phyloP scores from a whole-genome alignment of 75 land plant genomes.

The Pinus tabuliformis region DNA sequence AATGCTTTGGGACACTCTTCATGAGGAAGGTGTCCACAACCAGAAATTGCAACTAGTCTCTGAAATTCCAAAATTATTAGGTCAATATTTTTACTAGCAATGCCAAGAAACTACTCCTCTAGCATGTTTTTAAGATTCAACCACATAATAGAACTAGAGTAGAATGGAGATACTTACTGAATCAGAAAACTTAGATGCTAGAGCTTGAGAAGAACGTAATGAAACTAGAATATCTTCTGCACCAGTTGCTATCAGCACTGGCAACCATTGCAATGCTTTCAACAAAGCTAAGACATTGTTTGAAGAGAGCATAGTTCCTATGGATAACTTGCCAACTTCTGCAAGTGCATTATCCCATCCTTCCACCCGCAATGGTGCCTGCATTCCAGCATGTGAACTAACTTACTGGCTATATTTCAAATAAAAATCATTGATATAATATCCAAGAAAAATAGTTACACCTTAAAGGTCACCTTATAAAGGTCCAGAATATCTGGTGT shows the following conservation, averaged over 20 bases:
- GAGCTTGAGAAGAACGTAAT: conserved; percentile 24
- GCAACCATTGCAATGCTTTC: conserved; percentile 20
- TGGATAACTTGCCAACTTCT: conserved; percentile 31
- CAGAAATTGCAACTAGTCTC: conserved; percentile 38
- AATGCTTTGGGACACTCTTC: conserved; percentile 39
- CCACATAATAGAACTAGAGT: not conserved
- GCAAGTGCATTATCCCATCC: conserved; percentile 47
- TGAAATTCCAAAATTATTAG: conserved; percentile 6
- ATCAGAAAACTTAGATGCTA: conserved; percentile 35
- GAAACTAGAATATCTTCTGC: conserved; percentile 37
- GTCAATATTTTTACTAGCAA: not conserved
- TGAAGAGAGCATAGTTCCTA: conserved; percentile 17
- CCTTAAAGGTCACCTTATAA: conserved; percentile 21
- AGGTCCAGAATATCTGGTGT: conserved; percentile 42
- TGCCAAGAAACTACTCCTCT: not conserved
- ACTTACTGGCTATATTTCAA: not conserved
- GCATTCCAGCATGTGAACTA: not conserved
- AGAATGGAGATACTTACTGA: conserved; percentile 19
- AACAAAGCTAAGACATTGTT: conserved; percentile 24
- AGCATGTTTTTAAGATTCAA: not conserved
- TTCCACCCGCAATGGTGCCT: conserved; percentile 48
- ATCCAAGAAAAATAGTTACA: not conserved
- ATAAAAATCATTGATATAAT: not conserved
- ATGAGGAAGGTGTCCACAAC: conserved; percentile 49
- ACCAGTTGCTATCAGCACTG: conserved; percentile 35